phyloP scores from a whole-genome alignment of 1,139 yeast genomes.

The Candida tropicalis region DNA sequence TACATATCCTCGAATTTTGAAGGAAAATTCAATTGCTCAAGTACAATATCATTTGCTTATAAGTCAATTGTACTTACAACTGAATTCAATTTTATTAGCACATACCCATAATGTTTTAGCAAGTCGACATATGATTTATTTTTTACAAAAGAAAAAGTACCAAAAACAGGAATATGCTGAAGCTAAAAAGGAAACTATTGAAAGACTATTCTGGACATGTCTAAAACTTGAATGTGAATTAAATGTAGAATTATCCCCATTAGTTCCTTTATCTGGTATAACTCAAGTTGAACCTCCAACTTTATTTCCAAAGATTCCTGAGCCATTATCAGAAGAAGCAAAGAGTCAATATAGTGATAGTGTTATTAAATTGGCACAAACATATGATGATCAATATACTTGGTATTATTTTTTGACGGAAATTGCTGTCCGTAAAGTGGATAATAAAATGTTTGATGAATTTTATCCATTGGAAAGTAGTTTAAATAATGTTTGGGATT shows the following conservation, averaged over 20 bases:
- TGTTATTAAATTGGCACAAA: constrained; percentile 30
- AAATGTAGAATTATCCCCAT: constrained; percentile 47
- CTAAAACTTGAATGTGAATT: constrained; percentile 50
- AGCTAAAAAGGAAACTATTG: constrained; percentile 14
- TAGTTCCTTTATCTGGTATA: constrained; percentile 45
- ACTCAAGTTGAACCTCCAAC: constrained; percentile 43
- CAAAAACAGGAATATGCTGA: constrained; percentile 10
- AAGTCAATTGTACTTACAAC: constrained; percentile 39
- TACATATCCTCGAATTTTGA: constrained; percentile 27
- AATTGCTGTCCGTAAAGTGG: constrained; percentile 50
- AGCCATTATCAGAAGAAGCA: constrained; percentile 23
- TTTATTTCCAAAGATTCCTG: constrained; percentile 45
- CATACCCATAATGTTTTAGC: constrained; percentile 36
- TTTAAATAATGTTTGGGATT: constrained; percentile 29
- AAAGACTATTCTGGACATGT: constrained; percentile 47
- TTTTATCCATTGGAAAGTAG: constrained; percentile 27
- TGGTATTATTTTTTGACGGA: constrained; percentile 55
- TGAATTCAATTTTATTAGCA: constrained; percentile 41
- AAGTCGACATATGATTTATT: constrained; percentile 39
- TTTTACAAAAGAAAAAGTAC: constrained; percentile 20
- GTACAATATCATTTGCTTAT: constrained; percentile 35
- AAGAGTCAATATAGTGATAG: constrained; percentile 28
- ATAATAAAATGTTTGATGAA: constrained; percentile 47
- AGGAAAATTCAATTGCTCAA: constrained; percentile 23
- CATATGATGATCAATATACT: constrained; percentile 40